Evolutionary conservation across 2,329 filamentous ascomycete genomes (phyloP).

Genomic region (Hawksworthiomyces lignivorus): DNA sequence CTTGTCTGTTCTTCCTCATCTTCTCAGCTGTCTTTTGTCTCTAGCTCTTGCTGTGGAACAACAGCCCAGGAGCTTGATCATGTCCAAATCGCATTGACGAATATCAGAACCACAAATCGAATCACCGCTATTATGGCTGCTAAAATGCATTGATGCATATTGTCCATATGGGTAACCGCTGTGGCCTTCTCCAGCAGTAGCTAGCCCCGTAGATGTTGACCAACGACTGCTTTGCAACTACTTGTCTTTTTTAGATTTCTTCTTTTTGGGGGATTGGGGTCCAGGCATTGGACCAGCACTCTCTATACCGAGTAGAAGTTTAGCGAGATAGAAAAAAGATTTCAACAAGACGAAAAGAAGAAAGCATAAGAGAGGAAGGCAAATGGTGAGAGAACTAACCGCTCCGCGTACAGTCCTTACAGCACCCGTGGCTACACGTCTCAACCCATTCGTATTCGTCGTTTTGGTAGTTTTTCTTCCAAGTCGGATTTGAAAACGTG

Average conservation of each 20-base stretch:
- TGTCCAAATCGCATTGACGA: too few species aligned
- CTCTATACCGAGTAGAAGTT: not conserved
- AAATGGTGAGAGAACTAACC: conserved; percentile 25
- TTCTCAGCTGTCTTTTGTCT: too few species aligned
- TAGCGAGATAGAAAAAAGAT: not conserved
- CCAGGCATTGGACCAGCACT: conserved; percentile 13
- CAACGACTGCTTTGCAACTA: too few species aligned
- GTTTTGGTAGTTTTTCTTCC: conserved; percentile 25
- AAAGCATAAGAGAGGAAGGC: not conserved
- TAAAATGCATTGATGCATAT: too few species aligned
- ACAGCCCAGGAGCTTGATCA: too few species aligned
- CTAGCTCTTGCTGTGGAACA: too few species aligned
- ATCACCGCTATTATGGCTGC: too few species aligned
- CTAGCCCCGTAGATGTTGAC: too few species aligned
- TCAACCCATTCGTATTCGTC: conserved; percentile 29
- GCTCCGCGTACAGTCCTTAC: conserved; percentile 37
- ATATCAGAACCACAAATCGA: too few species aligned
- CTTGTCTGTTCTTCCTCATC: too few species aligned
- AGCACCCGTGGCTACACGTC: conserved; percentile 47
- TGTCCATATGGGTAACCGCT: too few species aligned
- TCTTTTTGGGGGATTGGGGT: conserved; percentile 8
- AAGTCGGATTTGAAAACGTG: conserved; percentile 26
- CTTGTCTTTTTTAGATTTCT: conserved; percentile 7
- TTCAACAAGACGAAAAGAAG: not conserved
- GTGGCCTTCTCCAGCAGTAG: too few species aligned